phyloP scores from a whole-genome alignment of 192 early-diverging fungal species.

The Chytriomyces sp. region DNA sequence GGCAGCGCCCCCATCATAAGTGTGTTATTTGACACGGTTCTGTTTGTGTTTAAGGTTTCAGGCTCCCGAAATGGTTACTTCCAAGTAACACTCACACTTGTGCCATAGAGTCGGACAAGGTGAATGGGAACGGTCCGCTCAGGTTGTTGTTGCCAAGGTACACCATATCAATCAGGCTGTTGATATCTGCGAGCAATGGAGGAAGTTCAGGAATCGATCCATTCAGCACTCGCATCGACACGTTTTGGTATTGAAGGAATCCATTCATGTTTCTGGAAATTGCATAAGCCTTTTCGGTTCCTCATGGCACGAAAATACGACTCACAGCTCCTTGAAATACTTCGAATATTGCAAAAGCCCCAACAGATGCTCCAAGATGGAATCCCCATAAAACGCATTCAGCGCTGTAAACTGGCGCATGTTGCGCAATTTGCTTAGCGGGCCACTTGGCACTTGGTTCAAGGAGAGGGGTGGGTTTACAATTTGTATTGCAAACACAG shows the following conservation, averaged over 20 bases:
- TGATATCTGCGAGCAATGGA: not conserved
- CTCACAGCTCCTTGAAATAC: constrained; percentile 10
- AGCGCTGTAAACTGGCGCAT: not conserved
- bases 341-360: not conserved
- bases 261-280: not conserved
- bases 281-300: not conserved
- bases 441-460: not conserved
- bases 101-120: constrained; percentile 4
- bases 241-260: not conserved
- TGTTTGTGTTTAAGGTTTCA: not conserved
- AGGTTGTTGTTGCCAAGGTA: constrained; percentile 27
- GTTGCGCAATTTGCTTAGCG: not conserved
- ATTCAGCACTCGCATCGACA: not conserved
- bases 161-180: not conserved
- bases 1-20: constrained; percentile 7
- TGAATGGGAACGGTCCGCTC: constrained; percentile 2
- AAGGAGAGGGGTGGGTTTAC: constrained; percentile 5
- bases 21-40: constrained; percentile 6
- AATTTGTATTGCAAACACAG: not conserved
- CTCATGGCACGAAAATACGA: not conserved
- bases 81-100: not conserved
- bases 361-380: not conserved
- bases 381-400: constrained; percentile 14
- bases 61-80: not conserved
- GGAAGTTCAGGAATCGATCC: constrained; percentile 23